Evolutionary conservation across 1,284 basidiomycete genomes (phyloP).

Genomic region (Salmacisia buchloeana): DNA sequence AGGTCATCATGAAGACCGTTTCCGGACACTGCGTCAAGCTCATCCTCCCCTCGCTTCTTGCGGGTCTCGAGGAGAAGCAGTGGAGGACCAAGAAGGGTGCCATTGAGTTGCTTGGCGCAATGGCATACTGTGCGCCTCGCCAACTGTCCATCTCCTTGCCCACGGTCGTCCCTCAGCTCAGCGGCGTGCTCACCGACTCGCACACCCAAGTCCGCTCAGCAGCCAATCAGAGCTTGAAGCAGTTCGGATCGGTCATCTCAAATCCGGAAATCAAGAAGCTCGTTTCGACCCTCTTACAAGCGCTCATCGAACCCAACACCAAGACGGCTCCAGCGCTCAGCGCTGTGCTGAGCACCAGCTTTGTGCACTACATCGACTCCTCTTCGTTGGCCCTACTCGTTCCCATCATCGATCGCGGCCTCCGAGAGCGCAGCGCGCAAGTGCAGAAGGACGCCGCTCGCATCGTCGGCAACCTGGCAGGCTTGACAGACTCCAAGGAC

Average conservation of each 20-base stretch:
- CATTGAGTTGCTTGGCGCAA: conserved; percentile 94
- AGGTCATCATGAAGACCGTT: conserved; percentile 90
- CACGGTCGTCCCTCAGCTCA: conserved; percentile 90
- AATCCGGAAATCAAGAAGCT: conserved; percentile 77
- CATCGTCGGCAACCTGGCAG: conserved; percentile 90
- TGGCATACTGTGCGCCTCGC: conserved; percentile 96
- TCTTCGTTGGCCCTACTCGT: conserved; percentile 94
- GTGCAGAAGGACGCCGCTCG: conserved; percentile 93
- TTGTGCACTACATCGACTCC: conserved; percentile 97
- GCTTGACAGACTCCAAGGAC: conserved; percentile 86
- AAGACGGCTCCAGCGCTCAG: conserved; percentile 82
- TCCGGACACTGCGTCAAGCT: conserved; percentile 66
- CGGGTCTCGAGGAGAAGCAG: conserved; percentile 93
- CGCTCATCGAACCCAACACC: conserved; percentile 81
- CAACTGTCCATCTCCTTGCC: conserved; percentile 93
- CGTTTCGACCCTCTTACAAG: conserved; percentile 87
- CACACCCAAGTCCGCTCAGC: conserved; percentile 90
- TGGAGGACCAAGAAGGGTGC: conserved; percentile 98
- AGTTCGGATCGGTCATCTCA: conserved; percentile 72
- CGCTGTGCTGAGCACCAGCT: conserved; percentile 83
- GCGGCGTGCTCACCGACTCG: conserved; percentile 90
- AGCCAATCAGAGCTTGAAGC: conserved; percentile 91
- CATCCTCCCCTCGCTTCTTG: conserved; percentile 82
- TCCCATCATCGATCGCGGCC: conserved; percentile 88
- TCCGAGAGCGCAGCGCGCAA: conserved; percentile 84